These are phyloP conservation scores for Albatrellus sp. DNA, from an alignment of 1,284 basidiomycete genomes.

Conservation along the genomic window DNA sequence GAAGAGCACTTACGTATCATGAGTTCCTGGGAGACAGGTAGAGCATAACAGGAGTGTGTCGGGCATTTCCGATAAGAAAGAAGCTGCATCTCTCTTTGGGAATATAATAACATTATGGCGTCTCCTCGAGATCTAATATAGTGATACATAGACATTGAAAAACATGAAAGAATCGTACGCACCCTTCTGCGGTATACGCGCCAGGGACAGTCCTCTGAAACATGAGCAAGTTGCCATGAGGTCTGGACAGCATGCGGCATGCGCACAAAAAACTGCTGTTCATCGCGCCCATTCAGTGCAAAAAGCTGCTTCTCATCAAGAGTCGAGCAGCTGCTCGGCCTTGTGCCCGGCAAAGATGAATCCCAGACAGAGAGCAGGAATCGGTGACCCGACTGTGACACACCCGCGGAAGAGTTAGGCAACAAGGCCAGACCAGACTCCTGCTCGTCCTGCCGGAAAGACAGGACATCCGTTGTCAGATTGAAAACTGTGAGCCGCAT, in stretches of 20 bases:
- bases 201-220: constrained; percentile 39
- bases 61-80: constrained; percentile 56
- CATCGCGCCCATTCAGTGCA: too few species aligned
- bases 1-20: constrained; percentile 44
- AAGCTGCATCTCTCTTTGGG: constrained; percentile 38
- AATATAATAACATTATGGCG: constrained; percentile 40
- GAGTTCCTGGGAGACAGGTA: constrained; percentile 66
- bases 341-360: too few species aligned
- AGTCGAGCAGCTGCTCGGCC: too few species aligned
- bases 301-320: constrained; percentile 5
- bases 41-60: constrained; percentile 57
- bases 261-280: too few species aligned
- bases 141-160: neutral
- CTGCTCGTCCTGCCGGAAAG: constrained; percentile 9
- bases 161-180: constrained; percentile 11
- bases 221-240: constrained; percentile 29
- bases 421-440: neutral
- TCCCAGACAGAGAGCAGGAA: constrained; percentile 3
- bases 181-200: constrained; percentile 41
- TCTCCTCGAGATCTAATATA: constrained; percentile 14
- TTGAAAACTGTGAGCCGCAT: constrained; percentile 31
- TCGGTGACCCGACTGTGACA: neutral
- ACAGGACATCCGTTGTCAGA: constrained; percentile 26
- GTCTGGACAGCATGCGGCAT: neutral
- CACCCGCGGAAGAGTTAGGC: neutral